Evolutionary conservation across 2,329 filamentous ascomycete genomes (phyloP), one percentile per base, ranked within the genome.

Genomic region (Pseudopithomyces maydicus): DNA sequence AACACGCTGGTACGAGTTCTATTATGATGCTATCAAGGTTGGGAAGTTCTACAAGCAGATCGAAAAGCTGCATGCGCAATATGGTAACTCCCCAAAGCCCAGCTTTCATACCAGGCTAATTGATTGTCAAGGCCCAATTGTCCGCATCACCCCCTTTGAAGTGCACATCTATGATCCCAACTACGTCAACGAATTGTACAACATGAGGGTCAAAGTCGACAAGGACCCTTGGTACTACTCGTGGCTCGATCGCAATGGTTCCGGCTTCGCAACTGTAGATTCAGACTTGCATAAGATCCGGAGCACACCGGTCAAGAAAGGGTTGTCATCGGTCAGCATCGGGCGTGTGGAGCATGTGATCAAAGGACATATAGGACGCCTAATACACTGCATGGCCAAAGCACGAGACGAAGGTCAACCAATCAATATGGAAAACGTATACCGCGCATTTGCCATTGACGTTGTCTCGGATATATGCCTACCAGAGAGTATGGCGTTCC

Each of bases 1-100:
- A 19, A 74, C 75, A 1, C 66, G 67, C 23, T 61, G 64, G 52
- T 74, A 74, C 3, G 74, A 77, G 32, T 70, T 73, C 20, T 78
- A 76, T 54, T 68, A 75, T 57, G 75, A 78, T 63, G 65, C 73
- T 8, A 44, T 74, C 15, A 57, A 60, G 26, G 62, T 62, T 12
- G 74, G 73, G 0, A 66, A 69, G 46, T 77, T 71, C 42, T 66
- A 66, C 0, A 72, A 67, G 29, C 62, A 73, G 57, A 74, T 78
- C 29, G 58, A 67, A 12, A 68, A 67, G 46, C 66, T 78, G 67
- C 77, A 79, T 54, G 58, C 69, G 41, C 59, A 64, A 54, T 78
- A 77, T 58, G 72, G 73, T 74, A 52, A 19, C 1, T 29, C 26
- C 5, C 8, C 8, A 29, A 29, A 8, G 8, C 3, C 43, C 1